Evolutionary conservation across 441 rosid genomes (phyloP).

Genomic region (Sinapis alba): DNA sequence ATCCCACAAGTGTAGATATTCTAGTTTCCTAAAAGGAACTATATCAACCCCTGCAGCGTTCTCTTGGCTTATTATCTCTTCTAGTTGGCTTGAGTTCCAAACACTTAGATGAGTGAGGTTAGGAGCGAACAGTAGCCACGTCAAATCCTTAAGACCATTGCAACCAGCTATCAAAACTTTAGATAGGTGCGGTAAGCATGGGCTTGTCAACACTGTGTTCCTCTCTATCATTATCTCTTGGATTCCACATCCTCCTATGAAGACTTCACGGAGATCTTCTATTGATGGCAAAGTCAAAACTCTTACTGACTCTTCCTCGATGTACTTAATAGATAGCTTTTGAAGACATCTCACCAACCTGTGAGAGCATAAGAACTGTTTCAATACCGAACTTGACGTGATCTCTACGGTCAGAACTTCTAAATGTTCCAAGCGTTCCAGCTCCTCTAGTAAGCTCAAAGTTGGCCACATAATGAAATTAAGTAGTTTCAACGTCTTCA

Average conservation of each 20-base stretch:
- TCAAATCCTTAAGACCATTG: conserved; percentile 29
- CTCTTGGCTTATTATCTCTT: conserved; percentile 27
- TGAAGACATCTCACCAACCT: conserved; percentile 28
- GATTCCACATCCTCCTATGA: conserved; percentile 27
- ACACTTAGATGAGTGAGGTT: conserved; percentile 30
- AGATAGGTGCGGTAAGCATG: not conserved
- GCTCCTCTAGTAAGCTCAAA: conserved; percentile 6
- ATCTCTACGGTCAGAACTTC: conserved; percentile 27
- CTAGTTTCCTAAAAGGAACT: not conserved
- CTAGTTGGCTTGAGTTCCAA: conserved; percentile 3
- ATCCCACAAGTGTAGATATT: not conserved
- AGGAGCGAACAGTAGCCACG: conserved; percentile 37
- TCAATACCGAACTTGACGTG: not conserved
- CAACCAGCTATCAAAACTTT: conserved; percentile 2
- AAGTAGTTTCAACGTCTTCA: conserved; percentile 34
- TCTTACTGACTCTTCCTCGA: conserved; percentile 13
- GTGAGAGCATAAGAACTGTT: conserved; percentile 12
- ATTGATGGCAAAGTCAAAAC: conserved; percentile 12
- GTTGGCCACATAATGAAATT: conserved; percentile 8
- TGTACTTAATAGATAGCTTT: conserved; percentile 9
- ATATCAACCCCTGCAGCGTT: not conserved
- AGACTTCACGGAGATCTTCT: conserved; percentile 12
- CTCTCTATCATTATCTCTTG: conserved; percentile 1
- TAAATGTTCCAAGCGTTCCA: conserved; percentile 4
- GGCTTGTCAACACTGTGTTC: conserved; percentile 8